Evolutionary conservation across 2,329 filamentous ascomycete species (phyloP), one percentile per base, ranked within the genome.

Genomic region (Amesomyces nigricolor): DNA sequence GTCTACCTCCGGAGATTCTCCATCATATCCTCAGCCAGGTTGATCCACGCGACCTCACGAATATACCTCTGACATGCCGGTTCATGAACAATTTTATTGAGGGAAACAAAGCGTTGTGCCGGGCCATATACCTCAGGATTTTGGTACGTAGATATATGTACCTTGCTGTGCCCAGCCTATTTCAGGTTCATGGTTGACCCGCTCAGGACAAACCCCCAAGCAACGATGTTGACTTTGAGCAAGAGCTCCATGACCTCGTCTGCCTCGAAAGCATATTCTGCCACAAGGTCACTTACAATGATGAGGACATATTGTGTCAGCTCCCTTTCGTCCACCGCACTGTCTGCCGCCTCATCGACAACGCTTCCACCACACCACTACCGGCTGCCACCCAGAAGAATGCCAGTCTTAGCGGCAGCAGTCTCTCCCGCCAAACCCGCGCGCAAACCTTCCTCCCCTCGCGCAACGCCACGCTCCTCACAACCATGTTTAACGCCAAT

Each of bases 1-100:
- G 71, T 43, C 76, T 86, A 19, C 83, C 84, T 8, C 74, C 78
- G 6, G 86, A 89, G 72, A 75, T 88, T 42, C 66, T 88, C 26
- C 80, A 86, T 63, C 72, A 78, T 63, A 80, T 88, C 60, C 72
- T 89, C 59, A 69, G 67, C 55, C 75, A 77, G 61, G 73, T 86
- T 38, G 70, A 78, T 29, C 80, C 82, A 1, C 67, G 69, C 40
- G 85, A 88, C 59, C 70, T 89, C 8, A 72, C 75, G 1, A 66
- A 70, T 7, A 65, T 87, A 44, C 74, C 76, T 38, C 69, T 67
- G 56, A 77, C 78, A 46, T 87, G 80, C 66, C 74, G 70, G 16
- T 66, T 64, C 10, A 70, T 91, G 46, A 70, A 79, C 56, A 67
- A 71, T 35, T 80, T 82, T 59, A 73, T 87, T 51, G 74, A 71